Evolutionary conservation across 352 stramenopile species (phyloP), one percentile per base, ranked within the genome.

Genomic region (Phytophthora multivora): DNA sequence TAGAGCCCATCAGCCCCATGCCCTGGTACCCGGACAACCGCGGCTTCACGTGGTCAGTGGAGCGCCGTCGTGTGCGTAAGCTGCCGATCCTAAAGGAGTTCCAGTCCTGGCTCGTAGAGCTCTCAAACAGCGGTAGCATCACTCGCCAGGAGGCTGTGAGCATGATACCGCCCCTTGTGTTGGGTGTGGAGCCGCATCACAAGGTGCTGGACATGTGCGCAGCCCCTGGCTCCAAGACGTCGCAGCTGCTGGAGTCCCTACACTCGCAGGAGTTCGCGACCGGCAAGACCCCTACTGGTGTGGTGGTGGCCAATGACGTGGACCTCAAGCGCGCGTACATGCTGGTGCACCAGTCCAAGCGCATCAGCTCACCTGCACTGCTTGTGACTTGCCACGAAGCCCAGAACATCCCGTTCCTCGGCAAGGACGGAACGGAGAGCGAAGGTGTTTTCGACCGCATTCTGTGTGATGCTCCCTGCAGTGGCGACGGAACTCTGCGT

Each of bases 141-240:
- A 99, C 97, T 18, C 92, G 98, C 36, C 98, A 99, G 77, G 98
- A 99, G 68, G 87, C 98, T 5, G 98, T 99, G 52, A 98, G 89
- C 64, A 99, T 99, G 97, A 96, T 99, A 51, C 98, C 98, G 16
- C 97, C 98, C 18, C 88, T 99, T 42, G 92, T 99, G 39, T 80
- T 99, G 23, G 83, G 95, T 57, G 95, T 98, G 15, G 71, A 98
- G 66, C 87, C 90, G 21, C 79, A 98, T 66, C 92, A 99, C 80
- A 90, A 86, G 46, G 86, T 90, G 26, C 83, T 99, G n/a, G 97
- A 99, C 77, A 98, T 99, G 93, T 99, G 97, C 67, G 97, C 98
- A 3, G 97, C 98, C 10, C 98, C 98, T 9, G 98, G 98, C 18
- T 98, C 91, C 48, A 99, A 99, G 79, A 99, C 98, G 28, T 98